Conservation (phyloP, 257 asterid species). For the Solanum peruvianum region DNA sequence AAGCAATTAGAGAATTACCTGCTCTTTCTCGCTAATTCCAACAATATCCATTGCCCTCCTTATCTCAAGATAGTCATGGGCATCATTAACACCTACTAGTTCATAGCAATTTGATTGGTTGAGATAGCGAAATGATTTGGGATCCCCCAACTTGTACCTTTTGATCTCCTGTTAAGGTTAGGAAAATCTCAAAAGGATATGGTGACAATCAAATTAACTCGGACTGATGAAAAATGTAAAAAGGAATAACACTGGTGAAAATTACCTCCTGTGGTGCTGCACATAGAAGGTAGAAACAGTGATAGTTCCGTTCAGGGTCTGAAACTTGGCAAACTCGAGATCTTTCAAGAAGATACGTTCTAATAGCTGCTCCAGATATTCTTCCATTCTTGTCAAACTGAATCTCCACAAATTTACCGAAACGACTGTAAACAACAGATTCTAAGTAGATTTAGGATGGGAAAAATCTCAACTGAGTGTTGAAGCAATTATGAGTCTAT, state of each 20-base stretch:
- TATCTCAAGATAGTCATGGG: conserved; percentile 89
- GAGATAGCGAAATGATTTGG: conserved; percentile 80
- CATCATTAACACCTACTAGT: conserved; percentile 78
- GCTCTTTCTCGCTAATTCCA: conserved; percentile 87
- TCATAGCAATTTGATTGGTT: conserved; percentile 86
- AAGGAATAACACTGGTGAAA: conserved; percentile 1
- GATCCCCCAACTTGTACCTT: conserved; percentile 70
- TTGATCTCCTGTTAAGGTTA: conserved; percentile 58
- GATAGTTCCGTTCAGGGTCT: conserved; percentile 96
- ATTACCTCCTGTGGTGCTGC: conserved; percentile 91
- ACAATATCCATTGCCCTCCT: conserved; percentile 97
- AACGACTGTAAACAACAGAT: conserved; percentile 60
- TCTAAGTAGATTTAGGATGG: neutral
- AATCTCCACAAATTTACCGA: conserved; percentile 94
- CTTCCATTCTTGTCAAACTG: conserved; percentile 88
- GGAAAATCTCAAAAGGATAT: conserved; percentile 9
- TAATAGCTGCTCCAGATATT: conserved; percentile 97
- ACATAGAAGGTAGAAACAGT: conserved; percentile 92
- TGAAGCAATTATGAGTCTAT: neutral
- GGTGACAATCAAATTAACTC: neutral
- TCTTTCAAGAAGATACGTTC: conserved; percentile 96
- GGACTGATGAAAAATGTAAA: conserved; percentile 2
- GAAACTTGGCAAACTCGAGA: conserved; percentile 98
- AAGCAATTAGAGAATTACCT: conserved; percentile 33
- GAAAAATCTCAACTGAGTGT: neutral